Evolutionary conservation across 139 green algal genomes (phyloP).

Genomic region (Chlamydomonas eustigma): DNA sequence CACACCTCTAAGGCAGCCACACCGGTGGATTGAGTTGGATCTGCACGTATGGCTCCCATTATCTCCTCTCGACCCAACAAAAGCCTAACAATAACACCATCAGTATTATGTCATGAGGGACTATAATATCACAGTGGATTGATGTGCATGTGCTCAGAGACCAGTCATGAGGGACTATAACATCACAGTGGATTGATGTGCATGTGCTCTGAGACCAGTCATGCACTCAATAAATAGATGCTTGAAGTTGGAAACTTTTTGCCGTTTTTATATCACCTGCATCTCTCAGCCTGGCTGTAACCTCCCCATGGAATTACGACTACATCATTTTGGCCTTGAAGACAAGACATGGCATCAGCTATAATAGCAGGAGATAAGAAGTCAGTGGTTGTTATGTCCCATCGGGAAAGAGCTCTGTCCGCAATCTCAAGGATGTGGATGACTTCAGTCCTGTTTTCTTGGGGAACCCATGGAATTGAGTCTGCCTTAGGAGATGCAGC

Average conservation of each 20-base stretch:
- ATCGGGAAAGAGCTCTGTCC: constrained; percentile 28
- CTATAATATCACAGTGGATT: neutral
- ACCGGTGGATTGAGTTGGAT: constrained; percentile 25
- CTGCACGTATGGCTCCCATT: constrained; percentile 19
- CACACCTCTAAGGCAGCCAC: constrained; percentile 55
- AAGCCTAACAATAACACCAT: constrained; percentile 25
- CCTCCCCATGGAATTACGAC: constrained; percentile 57
- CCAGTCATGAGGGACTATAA: neutral
- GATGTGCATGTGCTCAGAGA: neutral
- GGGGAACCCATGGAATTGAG: constrained; percentile 23
- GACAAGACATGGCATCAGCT: constrained; percentile 37
- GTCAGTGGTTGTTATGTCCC: constrained; percentile 33
- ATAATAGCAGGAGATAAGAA: constrained; percentile 60
- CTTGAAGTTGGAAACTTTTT: too few relatives aligned
- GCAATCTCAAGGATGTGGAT: constrained; percentile 54
- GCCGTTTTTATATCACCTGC: constrained; percentile 15
- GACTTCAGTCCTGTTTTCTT: constrained; percentile 49
- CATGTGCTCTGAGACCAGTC: too few relatives aligned
- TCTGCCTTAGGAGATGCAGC: too few relatives aligned
- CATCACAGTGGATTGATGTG: neutral
- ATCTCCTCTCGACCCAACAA: constrained; percentile 55
- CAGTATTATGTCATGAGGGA: neutral
- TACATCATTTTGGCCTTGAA: constrained; percentile 25
- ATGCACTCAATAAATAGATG: too few relatives aligned
- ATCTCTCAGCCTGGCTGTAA: constrained; percentile 62